phyloP scores from a whole-genome alignment of 2,329 filamentous ascomycete species.

The Aschersonia sp. region DNA sequence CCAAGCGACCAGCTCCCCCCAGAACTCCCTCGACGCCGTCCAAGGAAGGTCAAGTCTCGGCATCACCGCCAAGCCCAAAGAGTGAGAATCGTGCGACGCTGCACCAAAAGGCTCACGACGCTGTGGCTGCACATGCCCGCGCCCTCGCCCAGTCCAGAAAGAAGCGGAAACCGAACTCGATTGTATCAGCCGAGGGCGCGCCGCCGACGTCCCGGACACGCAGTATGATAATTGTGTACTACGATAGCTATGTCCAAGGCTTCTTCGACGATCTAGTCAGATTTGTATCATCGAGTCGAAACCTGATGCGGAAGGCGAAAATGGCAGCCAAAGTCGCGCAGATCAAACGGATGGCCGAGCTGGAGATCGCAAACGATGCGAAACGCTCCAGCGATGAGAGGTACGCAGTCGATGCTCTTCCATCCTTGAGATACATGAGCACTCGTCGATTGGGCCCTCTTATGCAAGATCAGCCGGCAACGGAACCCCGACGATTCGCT shows the following conservation, averaged over 20 bases:
- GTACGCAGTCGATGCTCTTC: constrained; percentile 15
- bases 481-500: neutral
- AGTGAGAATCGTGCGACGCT: constrained; percentile 5
- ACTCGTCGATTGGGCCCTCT: constrained; percentile 18
- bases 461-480: constrained; percentile 9
- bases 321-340: constrained; percentile 64
- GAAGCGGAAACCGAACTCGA: constrained; percentile 34
- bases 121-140: constrained; percentile 28
- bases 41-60: constrained; percentile 7
- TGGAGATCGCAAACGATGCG: constrained; percentile 39
- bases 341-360: constrained; percentile 43
- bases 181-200: constrained; percentile 32
- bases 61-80: constrained; percentile 12
- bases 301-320: constrained; percentile 75
- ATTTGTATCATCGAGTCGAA: constrained; percentile 64
- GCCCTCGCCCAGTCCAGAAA: constrained; percentile 33
- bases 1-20: constrained; percentile 3
- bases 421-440: constrained; percentile 25
- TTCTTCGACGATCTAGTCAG: constrained; percentile 73
- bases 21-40: constrained; percentile 9
- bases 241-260: constrained; percentile 74
- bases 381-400: constrained; percentile 22
- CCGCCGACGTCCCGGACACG: constrained; percentile 50
- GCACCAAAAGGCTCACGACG: constrained; percentile 26
- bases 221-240: constrained; percentile 76